Percentiles rank a stretch among this genome's conserved stretches.
phyloP scores from a whole-genome alignment of 768 basidiomycete species.

The Boletus barrowsii region DNA sequence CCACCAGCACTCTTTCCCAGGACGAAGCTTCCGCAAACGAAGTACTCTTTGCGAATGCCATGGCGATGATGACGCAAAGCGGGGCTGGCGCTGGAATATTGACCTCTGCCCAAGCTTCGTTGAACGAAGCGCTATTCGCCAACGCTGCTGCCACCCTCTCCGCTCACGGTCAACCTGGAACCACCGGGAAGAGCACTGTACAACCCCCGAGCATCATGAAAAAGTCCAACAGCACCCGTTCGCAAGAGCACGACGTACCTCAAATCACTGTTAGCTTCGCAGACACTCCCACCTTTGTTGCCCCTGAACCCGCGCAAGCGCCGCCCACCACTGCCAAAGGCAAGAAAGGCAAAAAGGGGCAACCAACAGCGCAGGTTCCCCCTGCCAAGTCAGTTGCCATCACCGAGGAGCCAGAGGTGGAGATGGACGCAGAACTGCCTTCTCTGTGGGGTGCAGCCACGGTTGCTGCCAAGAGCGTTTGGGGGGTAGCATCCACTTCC shows the following conservation, averaged over 20 bases:
- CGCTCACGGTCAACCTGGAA: conserved; percentile 8
- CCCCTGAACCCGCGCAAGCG: conserved; percentile 9
- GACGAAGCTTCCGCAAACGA: conserved; percentile 25
- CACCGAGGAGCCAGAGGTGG: conserved; percentile 14
- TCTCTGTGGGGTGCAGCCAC: conserved; percentile 20
- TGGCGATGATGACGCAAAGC: conserved; percentile 19
- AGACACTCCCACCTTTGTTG: not conserved
- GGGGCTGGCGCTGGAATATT: conserved; percentile 7
- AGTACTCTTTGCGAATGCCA: conserved; percentile 25
- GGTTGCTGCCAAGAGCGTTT: conserved; percentile 7
- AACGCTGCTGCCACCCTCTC: conserved; percentile 17
- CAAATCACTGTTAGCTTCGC: conserved; percentile 28
- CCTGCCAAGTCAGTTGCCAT: conserved; percentile 14
- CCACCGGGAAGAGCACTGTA: conserved; percentile 3
- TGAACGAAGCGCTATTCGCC: conserved; percentile 26
- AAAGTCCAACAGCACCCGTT: conserved; percentile 26
- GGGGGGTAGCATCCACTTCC: conserved; percentile 6
- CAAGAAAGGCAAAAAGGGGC: conserved; percentile 28
- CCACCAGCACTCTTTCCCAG: conserved; percentile 26
- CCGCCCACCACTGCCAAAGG: conserved; percentile 12
- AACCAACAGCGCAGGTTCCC: conserved; percentile 8
- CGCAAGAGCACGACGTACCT: conserved; percentile 26
- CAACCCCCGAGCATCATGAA: conserved; percentile 26
- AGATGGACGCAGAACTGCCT: conserved; percentile 22
- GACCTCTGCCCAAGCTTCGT: conserved; percentile 18